Evolutionary conservation across 73 alveolate species (phyloP).

Genomic region (Durusdinium trenchii): DNA sequence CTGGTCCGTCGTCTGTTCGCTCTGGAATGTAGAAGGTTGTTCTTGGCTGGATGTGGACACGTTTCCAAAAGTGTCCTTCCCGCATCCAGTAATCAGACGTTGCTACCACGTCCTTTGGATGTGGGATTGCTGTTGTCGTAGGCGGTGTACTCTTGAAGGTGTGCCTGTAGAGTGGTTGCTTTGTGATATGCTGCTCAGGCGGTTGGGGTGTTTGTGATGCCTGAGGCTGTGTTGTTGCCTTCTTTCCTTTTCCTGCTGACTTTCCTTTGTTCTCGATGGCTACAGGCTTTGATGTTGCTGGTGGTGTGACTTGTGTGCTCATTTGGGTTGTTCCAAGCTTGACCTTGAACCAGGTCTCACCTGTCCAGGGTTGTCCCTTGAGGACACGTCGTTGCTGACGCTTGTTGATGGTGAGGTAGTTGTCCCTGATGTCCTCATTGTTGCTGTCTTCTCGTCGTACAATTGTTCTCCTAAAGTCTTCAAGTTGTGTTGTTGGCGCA

Average conservation of each 20-base stretch:
- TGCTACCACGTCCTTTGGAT: neutral
- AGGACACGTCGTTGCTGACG: neutral
- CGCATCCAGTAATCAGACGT: constrained; percentile 29
- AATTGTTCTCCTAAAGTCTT: neutral
- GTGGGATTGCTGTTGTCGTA: neutral
- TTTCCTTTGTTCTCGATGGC: neutral
- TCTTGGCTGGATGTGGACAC: neutral
- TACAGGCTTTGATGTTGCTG: neutral
- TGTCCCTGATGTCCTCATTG: neutral
- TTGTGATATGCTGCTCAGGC: neutral
- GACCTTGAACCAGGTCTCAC: constrained; percentile 37
- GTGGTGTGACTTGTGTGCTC: neutral
- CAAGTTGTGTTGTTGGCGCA: neutral
- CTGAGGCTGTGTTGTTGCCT: neutral
- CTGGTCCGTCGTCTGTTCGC: constrained; percentile 35
- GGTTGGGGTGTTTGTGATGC: neutral
- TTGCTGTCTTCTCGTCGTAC: neutral
- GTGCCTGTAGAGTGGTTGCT: neutral
- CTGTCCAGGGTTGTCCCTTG: constrained; percentile 1
- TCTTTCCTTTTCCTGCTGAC: neutral
- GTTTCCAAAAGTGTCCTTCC: constrained; percentile 28
- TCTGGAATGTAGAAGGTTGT: neutral
- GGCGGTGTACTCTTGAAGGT: neutral
- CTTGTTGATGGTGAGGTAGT: neutral
- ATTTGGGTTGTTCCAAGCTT: neutral